Evolutionary conservation across 345 rosid genomes (phyloP), one percentile per base, ranked within the genome.

Genomic region (Combretum micranthum): DNA sequence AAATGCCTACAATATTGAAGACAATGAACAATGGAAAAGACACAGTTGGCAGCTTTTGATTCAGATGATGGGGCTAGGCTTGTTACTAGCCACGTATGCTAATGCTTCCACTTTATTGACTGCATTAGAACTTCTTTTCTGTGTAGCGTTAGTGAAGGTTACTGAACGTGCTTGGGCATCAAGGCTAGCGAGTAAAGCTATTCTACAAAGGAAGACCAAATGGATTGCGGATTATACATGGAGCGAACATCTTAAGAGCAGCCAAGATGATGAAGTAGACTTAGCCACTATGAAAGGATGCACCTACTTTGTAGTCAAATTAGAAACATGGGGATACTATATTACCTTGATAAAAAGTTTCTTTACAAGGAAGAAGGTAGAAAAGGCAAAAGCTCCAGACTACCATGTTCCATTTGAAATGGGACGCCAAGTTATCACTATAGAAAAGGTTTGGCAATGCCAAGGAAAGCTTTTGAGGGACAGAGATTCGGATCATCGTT

Each of bases 51-150:
- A 45, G 43, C 0, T 23, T 39, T 0, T 0, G 25, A 6, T 53
- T 43, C 25, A 53, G 19, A 25, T 3, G 20, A n/a, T n/a, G n/a
- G 26, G 56, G 56, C 0, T 26, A 43, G 0, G 2, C 0, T 0
- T 9, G n/a, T 26, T 53, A 43, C 2, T 25, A 1, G 2, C 0
- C 1, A 3, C 0, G 56, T 53, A 26, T 42, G 2, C 6, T 1
- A 0, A 1, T 43, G 13, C 2, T 12, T 53, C 56, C 25, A 16
- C 26, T 0, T 2, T 15, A 3, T 17, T 1, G 53, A 17, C 13
- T 12, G 9, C 9, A 15, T 4, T 21, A 2, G 2, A n/a, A 13
- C 10, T 17, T 14, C 56, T 52, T 20, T 11, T 12, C 56, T 2
- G 10, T 1, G 2, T 53, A 17, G 16, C 12, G 56, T 0, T n/a